Base-by-base conservation (phyloP, 805 yeast genomes). In the Schwanniomyces occidentalis region DNA sequence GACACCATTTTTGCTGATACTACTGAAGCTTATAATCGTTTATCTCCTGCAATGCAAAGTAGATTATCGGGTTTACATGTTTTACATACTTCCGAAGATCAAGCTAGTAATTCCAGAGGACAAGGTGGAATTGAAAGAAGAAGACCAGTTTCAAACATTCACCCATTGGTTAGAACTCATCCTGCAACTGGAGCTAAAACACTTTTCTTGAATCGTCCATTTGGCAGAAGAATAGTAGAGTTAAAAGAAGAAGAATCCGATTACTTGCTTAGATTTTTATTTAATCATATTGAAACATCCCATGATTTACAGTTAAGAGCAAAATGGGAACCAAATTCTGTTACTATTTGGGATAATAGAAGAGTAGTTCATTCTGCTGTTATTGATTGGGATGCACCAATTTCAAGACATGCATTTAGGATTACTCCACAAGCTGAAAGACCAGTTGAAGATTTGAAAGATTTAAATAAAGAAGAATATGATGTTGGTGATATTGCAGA, bases 291-390 rank as follows among this genome's bases (percentile, higher is more conserved):
- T 24, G 71, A 74, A 34, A 61, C 63, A 44, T 56, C 76, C 17
- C 73, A 72, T 38, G 88, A 82, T 54, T 68, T 82, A 46, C 86
- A 82, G 45, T 65, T 82, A 35, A 74, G 90, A 52, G 85, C 86
- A 29, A 70, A 58, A 35, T 85, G 88, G 85, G 82, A 78, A 52
- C 80, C 81, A 34, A 73, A 75, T 32, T 75, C 88, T 1, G 82
- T 85, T 33, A 86, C 80, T 13, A 58, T 82, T 17, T 85, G 91
- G 91, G 93, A 85, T 52, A 85, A 85, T 68, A 77, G 93, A 55
- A 68, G 82, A 51, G 74, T 79, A 7, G 61, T 75, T 16, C 93
- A 85, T 56, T 67, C 85, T 9, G 88, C 89, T 10, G 69, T 80
- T 12, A 73, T 77, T 36, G 91, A 85, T 50, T 84, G 86, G 82